A percentile compares a stretch with the other conserved stretches of the same genome.
Conservation (phyloP, 176 grass and related monocot genomes). For the Bothriochloa decipiens region DNA sequence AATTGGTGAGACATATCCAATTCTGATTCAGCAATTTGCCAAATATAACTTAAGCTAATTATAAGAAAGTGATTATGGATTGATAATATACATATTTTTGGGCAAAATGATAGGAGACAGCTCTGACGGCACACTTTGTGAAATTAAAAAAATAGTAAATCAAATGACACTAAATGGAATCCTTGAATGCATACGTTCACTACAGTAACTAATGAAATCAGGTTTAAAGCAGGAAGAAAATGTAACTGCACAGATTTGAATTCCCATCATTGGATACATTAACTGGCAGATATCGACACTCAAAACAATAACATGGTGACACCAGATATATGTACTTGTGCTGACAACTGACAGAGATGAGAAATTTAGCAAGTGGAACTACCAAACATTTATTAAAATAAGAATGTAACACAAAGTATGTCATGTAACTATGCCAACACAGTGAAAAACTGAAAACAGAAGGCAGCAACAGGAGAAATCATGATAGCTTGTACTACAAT, state of each 20-base stretch:
- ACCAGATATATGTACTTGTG: background rate
- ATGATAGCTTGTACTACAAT: background rate
- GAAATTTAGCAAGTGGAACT: conserved; percentile 22
- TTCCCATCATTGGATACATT: background rate
- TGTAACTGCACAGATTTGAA: conserved; percentile 5
- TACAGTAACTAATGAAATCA: conserved; percentile 8
- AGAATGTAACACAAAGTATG: background rate
- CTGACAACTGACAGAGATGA: background rate
- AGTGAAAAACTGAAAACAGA: background rate
- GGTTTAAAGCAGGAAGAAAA: background rate
- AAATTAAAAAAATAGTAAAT: background rate
- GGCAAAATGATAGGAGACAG: conserved; percentile 20
- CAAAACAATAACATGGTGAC: background rate
- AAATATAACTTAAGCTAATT: conserved; percentile 4
- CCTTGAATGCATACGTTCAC: background rate
- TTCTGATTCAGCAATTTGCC: background rate
- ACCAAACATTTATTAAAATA: conserved; percentile 1
- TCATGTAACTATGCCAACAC: background rate
- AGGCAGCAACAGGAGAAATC: background rate
- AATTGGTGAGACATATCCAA: background rate
- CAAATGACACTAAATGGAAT: background rate
- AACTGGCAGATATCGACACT: background rate
- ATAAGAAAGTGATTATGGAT: conserved; percentile 19
- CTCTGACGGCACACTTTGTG: background rate
- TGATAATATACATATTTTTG: background rate